Percentiles rank a stretch among this genome's conserved stretches.
Conservation (phyloP, 2,329 filamentous ascomycete species). For the Aspergillus cejpii region DNA sequence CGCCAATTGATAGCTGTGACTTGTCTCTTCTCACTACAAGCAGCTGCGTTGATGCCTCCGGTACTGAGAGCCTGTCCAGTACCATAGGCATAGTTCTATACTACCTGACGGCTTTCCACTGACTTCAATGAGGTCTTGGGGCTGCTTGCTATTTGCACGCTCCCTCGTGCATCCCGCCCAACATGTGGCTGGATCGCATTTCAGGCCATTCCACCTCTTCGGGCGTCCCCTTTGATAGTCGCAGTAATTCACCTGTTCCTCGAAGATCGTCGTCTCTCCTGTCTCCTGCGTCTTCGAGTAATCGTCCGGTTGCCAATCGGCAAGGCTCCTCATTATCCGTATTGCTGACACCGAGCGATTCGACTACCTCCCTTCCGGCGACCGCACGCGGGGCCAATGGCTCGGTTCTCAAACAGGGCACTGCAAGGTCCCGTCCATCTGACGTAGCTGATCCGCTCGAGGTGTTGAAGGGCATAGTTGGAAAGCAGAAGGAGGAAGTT, state of each 20-base stretch:
- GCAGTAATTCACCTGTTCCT: slow-evolving; percentile 65
- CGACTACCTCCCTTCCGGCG: slow-evolving; percentile 66
- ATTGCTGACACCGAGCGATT: slow-evolving; percentile 64
- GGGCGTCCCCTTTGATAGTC: slow-evolving; percentile 54
- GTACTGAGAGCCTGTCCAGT: background rate
- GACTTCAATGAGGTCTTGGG: slow-evolving; percentile 10
- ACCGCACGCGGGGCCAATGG: slow-evolving; percentile 61
- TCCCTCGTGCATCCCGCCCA: slow-evolving; percentile 14
- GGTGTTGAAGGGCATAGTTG: slow-evolving; percentile 58
- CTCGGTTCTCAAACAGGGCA: slow-evolving; percentile 57
- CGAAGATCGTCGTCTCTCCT: slow-evolving; percentile 62
- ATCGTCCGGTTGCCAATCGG: slow-evolving; percentile 61
- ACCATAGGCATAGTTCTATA: background rate
- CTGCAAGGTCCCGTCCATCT: slow-evolving; percentile 44
- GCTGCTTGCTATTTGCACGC: slow-evolving; percentile 10
- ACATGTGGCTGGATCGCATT: slow-evolving; percentile 88
- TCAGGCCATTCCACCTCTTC: slow-evolving; percentile 62
- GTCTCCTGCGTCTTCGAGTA: slow-evolving; percentile 61
- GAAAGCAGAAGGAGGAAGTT: slow-evolving; percentile 26
- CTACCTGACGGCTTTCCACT: background rate
- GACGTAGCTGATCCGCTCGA: slow-evolving; percentile 63
- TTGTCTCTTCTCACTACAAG: background rate
- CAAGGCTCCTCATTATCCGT: slow-evolving; percentile 73
- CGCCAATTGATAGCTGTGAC: background rate
- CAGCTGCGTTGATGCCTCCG: background rate